Evolutionary conservation across 352 stramenopile genomes (phyloP), one percentile per base, ranked within the genome.

Genomic region (Globisporangium abappressorium): DNA sequence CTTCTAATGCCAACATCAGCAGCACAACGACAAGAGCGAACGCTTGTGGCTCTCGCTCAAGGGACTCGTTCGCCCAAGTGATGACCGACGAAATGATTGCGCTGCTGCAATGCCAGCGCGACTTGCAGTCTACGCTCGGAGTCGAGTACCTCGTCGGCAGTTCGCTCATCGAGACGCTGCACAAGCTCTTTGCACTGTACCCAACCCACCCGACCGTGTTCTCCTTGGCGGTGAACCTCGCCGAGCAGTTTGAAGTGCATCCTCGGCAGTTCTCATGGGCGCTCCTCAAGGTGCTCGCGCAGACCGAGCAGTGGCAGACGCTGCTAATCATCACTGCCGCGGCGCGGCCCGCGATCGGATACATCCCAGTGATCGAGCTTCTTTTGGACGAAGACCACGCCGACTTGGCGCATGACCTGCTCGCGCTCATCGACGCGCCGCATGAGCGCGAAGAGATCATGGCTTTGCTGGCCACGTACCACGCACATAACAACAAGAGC

Each of bases 181-280:
- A 89, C 55, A 88, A 90, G 60, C 58, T 90, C n/a, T 65, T 89
- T 28, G 77, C 72, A 28, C 64, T 91, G 30, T 79, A 85, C 49
- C 72, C 81, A 11, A 72, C 70, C 2, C 72, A 86, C 38, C 65
- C 66, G 14, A 64, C 74, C 12, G 76, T 79, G 36, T 71, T 91
- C 11, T 34, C 69, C 3, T 51, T 73, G 1, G 73, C 79, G 18
- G 73, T 86, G 0, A 62, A 75, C n/a, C 62, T 82, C 61, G 81
- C 72, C 8, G 72, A 83, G 54, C 70, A 82, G 30, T 84, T 82
- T 43, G 58, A 64, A 8, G 64, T 91, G 18, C 74, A 76, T 26
- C 81, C 83, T 34, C 74, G 70, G 22, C 81, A 89, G 68, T 85
- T 90, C 59, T 89, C 79, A 74, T 87, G 74, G 72, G 76, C 71